phyloP scores from a whole-genome alignment of 1,284 basidiomycete genomes.

The Irpex sp. region DNA sequence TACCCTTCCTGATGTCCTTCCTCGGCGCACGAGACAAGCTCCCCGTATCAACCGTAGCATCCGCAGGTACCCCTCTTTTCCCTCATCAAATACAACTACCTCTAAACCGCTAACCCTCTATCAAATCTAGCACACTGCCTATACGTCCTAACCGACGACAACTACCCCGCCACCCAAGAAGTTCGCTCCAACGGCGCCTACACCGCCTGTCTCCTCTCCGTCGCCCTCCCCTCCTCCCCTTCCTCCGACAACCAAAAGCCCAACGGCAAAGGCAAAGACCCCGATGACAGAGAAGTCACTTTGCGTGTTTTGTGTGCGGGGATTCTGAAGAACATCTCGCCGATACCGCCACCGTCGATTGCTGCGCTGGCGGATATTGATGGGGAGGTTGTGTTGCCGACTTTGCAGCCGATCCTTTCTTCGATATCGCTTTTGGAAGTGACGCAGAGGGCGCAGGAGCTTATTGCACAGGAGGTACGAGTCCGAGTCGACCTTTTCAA shows the following conservation, averaged over 20 bases:
- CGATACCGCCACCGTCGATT: slow-evolving; percentile 60
- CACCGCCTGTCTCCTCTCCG: slow-evolving; percentile 65
- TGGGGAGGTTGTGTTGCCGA: slow-evolving; percentile 67
- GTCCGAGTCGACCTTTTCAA: too few relatives aligned
- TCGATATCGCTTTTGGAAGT: slow-evolving; percentile 56
- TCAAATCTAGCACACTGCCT: slow-evolving; percentile 80
- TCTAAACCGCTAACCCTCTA: background rate
- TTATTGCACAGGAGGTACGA: slow-evolving; percentile 52
- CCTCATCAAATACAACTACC: background rate
- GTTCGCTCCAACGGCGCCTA: slow-evolving; percentile 59
- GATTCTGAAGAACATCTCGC: slow-evolving; percentile 68
- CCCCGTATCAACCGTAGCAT: slow-evolving; percentile 63
- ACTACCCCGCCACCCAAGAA: slow-evolving; percentile 59
- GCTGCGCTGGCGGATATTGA: slow-evolving; percentile 64
- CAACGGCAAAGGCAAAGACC: slow-evolving; percentile 42
- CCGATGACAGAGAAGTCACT: slow-evolving; percentile 40
- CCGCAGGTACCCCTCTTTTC: slow-evolving; percentile 53
- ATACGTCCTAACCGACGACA: slow-evolving; percentile 88
- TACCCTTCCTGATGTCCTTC: slow-evolving; percentile 83
- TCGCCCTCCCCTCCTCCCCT: slow-evolving; percentile 44
- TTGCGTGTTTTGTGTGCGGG: slow-evolving; percentile 71
- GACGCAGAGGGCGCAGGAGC: slow-evolving; percentile 45
- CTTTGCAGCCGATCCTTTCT: slow-evolving; percentile 63
- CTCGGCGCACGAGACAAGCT: slow-evolving; percentile 63
- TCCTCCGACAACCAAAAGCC: slow-evolving; percentile 19